These are phyloP conservation scores for Pseudoperonospora humuli DNA, from an alignment of 352 stramenopile species.

Conservation along the genomic window DNA sequence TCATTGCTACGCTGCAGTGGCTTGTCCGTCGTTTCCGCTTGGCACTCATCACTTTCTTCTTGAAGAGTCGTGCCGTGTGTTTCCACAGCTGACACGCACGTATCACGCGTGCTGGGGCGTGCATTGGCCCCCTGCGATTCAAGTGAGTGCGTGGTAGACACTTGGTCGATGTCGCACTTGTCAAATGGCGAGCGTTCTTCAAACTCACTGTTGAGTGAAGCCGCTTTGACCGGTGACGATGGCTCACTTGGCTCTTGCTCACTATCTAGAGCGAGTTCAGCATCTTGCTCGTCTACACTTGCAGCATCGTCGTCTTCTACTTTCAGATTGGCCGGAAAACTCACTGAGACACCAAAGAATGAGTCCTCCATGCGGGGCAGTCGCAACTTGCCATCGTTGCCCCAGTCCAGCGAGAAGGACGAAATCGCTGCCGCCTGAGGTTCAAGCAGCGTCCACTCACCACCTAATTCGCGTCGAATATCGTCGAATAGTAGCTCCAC, in stretches of 20 bases:
- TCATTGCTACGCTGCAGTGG: slow-evolving; percentile 7
- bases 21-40: slow-evolving; percentile 15
- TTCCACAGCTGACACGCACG: slow-evolving; percentile 20
- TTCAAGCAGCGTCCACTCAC: slow-evolving; percentile 24
- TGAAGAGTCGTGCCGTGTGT: slow-evolving; percentile 13
- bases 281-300: slow-evolving; percentile 3
- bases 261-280: not conserved
- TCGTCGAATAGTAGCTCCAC: slow-evolving; percentile 33
- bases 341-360: slow-evolving; percentile 29
- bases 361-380: slow-evolving; percentile 35
- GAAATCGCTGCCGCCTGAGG: slow-evolving; percentile 1
- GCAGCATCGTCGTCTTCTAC: slow-evolving; percentile 4
- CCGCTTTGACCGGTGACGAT: slow-evolving; percentile 1
- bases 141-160: slow-evolving; percentile 4
- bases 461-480: slow-evolving; percentile 29
- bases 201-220: not conserved
- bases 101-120: too few relatives aligned
- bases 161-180: not conserved
- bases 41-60: slow-evolving; percentile 18
- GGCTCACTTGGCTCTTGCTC: slow-evolving; percentile 1
- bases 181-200: slow-evolving; percentile 1
- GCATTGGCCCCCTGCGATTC: slow-evolving; percentile 2
- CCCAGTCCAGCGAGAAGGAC: slow-evolving; percentile 23
- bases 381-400: slow-evolving; percentile 18
- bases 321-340: slow-evolving; percentile 19